These are phyloP conservation scores for Botrytis medusae DNA, from an alignment of 2,329 filamentous ascomycete species.

Conservation along the genomic window DNA sequence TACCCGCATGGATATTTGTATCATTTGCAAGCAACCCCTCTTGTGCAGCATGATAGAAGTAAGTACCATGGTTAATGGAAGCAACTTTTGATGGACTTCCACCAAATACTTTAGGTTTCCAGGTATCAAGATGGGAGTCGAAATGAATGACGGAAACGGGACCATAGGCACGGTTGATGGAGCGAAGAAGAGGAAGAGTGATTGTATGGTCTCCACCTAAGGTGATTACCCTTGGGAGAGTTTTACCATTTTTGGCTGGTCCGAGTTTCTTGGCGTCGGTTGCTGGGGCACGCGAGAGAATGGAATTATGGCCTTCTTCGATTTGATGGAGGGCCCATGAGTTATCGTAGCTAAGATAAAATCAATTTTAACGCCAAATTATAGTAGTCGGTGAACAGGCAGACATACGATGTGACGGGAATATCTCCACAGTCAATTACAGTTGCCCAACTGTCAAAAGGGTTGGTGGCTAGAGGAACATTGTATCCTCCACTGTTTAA, in stretches of 20 bases:
- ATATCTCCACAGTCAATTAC: constrained; percentile 83
- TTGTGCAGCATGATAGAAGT: constrained; percentile 79
- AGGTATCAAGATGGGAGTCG: constrained; percentile 66
- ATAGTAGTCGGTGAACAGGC: not conserved
- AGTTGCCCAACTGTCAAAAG: constrained; percentile 78
- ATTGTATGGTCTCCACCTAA: constrained; percentile 66
- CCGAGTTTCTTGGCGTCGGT: constrained; percentile 68
- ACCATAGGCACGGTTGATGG: constrained; percentile 60
- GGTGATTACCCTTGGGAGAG: constrained; percentile 78
- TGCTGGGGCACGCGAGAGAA: constrained; percentile 68
- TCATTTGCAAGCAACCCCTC: constrained; percentile 79
- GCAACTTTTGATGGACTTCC: constrained; percentile 75
- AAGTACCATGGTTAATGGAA: constrained; percentile 82
- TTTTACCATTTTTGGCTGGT: constrained; percentile 70
- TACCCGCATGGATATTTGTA: constrained; percentile 84
- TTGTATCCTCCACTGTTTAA: constrained; percentile 77
- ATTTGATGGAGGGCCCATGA: constrained; percentile 79
- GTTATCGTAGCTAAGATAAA: constrained; percentile 68
- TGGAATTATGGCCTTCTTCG: constrained; percentile 76
- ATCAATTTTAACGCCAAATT: not conserved
- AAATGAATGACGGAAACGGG: constrained; percentile 63
- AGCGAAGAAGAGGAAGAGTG: constrained; percentile 58
- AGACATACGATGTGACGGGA: constrained; percentile 73
- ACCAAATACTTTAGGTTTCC: constrained; percentile 84
- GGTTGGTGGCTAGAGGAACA: constrained; percentile 75